Evolutionary conservation across 2,329 filamentous ascomycete species (phyloP), one percentile per base, ranked within the genome.

Genomic region (Penicillium sp.): DNA sequence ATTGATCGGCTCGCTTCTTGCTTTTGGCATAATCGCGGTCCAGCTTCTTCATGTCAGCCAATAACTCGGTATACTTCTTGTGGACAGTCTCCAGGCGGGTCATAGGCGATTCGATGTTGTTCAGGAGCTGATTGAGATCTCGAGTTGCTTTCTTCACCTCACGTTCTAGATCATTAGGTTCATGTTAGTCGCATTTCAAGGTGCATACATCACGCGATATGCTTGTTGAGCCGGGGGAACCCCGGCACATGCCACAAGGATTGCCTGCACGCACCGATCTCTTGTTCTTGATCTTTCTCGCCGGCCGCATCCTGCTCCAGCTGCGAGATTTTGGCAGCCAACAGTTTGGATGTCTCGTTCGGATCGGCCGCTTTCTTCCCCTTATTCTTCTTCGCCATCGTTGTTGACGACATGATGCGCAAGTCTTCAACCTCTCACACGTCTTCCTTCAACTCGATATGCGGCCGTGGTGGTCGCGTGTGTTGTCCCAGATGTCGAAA

Each of bases 21-120:
- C 93, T 94, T 75, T 96, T 97, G 57, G 89, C 83, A 68, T 95
- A 92, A 58, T 99, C 94, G 55, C 92, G 87, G 72, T 99, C 93
- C 54, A 95, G 82, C 51, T 92, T 87, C 74, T 96, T 96, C 90
- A 97, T 95, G 55, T 96, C 92, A 49, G 89, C 87, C 52, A 97
- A 79, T 4, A 97, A 83, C 66, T 97, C 92, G 56, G 89, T 91
- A 62, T 94, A 96, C 66, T 91, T 90, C 68, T 90, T 93, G 63
- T 93, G 90, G 12, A 97, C 83, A 46, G 89, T 85, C 50, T 97
- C 93, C 61, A 97, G 89, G 68, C 94, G 94, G 64, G 90, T 89
- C 76, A 95, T 83, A 49, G 94, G 89, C 63, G 89, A 90, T 81
- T 96, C 93, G 74, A 95, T 94, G 57, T 88, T 90, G 61, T 79